phyloP scores from a whole-genome alignment of 2,329 filamentous ascomycete species.

The Penicillium sp. region DNA sequence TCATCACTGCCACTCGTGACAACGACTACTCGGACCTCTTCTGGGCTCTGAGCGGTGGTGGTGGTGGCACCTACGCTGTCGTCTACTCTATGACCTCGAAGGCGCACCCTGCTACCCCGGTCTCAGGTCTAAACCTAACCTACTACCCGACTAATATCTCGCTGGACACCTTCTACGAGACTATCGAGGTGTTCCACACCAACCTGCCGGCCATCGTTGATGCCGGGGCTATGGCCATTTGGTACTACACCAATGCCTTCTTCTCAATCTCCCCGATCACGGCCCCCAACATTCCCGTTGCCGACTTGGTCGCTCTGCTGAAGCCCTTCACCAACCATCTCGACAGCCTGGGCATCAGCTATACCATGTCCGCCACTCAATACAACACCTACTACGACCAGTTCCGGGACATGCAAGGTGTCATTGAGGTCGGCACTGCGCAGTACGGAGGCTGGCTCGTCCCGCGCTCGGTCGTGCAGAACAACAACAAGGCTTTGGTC shows the following conservation, averaged over 20 bases:
- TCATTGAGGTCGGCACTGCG: constrained; percentile 42
- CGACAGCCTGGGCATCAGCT: constrained; percentile 36
- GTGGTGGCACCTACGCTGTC: constrained; percentile 59
- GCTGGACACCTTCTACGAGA: constrained; percentile 52
- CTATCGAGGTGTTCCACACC: constrained; percentile 52
- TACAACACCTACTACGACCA: constrained; percentile 33
- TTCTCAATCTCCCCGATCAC: constrained; percentile 51
- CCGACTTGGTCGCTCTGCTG: constrained; percentile 50
- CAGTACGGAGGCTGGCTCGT: constrained; percentile 41
- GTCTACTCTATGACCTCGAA: constrained; percentile 59
- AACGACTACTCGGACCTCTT: constrained; percentile 23
- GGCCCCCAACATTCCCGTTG: constrained; percentile 49
- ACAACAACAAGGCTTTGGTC: constrained; percentile 35
- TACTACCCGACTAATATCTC: constrained; percentile 42
- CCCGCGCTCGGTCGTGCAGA: constrained; percentile 37
- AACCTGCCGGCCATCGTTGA: constrained; percentile 54
- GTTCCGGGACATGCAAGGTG: constrained; percentile 34
- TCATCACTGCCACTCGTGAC: constrained; percentile 18
- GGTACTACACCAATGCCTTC: constrained; percentile 54
- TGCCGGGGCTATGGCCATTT: constrained; percentile 54
- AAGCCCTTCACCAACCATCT: constrained; percentile 49
- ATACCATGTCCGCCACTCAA: constrained; percentile 33
- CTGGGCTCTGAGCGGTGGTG: constrained; percentile 26
- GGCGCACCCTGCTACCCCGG: constrained; percentile 48
- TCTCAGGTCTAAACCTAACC: constrained; percentile 49